A percentile compares a stretch with the other conserved stretches of the same genome.
These are phyloP conservation scores for Streptanthus diversifolius DNA, from an alignment of 345 rosid species.

Conservation along the genomic window DNA sequence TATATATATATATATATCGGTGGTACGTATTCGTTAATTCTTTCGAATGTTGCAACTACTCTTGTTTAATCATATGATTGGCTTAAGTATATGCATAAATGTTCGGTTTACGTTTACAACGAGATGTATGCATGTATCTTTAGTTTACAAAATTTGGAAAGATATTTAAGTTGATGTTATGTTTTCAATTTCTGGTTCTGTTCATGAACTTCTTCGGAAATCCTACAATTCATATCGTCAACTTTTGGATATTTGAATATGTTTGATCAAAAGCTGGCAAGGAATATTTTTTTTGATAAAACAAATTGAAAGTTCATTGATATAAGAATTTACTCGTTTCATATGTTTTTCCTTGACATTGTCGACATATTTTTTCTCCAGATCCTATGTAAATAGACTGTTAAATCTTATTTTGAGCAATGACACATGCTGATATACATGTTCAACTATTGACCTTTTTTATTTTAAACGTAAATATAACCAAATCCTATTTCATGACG, in stretches of 20 bases:
- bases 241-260: slow-evolving; percentile 1
- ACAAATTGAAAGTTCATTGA: background rate
- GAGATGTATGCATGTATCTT: background rate
- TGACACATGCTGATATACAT: background rate
- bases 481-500: background rate
- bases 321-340: background rate
- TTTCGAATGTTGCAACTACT: background rate
- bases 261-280: slow-evolving; percentile 4
- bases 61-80: background rate
- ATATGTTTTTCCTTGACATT: background rate
- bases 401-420: background rate
- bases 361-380: background rate
- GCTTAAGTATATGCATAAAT: background rate
- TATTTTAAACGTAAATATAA: background rate
- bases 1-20: slow-evolving; percentile 2
- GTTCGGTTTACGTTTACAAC: too few species aligned
- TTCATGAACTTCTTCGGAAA: too few species aligned
- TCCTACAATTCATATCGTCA: slow-evolving; percentile 7
- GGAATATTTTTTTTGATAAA: background rate
- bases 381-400: background rate
- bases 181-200: background rate
- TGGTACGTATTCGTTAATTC: background rate
- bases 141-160: background rate
- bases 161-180: background rate
- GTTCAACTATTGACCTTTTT: background rate